These are phyloP conservation scores for Fusarium subtropicale DNA, from an alignment of 2,329 filamentous ascomycete genomes.

Conservation along the genomic window DNA sequence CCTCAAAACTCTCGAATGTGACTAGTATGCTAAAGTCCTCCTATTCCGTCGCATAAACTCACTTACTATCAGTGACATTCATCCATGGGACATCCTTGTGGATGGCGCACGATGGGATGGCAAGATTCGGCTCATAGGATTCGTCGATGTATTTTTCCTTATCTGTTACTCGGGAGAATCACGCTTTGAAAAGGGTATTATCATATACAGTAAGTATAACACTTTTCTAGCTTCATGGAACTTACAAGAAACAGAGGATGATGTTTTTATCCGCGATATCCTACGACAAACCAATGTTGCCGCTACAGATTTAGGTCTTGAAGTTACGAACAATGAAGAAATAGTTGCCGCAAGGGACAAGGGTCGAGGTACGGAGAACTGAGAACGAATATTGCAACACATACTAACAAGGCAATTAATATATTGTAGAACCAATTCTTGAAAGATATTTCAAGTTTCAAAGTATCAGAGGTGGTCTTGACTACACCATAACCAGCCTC, in stretches of 20 bases:
- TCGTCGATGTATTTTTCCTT: slow-evolving; percentile 9
- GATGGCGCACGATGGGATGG: slow-evolving; percentile 10
- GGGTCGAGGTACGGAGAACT: neutral
- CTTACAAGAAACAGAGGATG: neutral
- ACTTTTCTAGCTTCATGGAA: accelerated
- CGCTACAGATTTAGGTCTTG: neutral
- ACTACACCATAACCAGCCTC: slow-evolving; percentile 3
- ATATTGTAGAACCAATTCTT: neutral
- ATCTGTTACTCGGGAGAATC: slow-evolving; percentile 13
- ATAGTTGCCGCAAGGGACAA: neutral
- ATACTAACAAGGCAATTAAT: accelerated
- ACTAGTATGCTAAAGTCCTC: neutral
- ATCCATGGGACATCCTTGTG: slow-evolving; percentile 8
- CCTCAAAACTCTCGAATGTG: slow-evolving; percentile 6
- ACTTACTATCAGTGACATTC: neutral
- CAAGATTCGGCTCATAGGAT: slow-evolving; percentile 9
- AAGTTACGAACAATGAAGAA: neutral
- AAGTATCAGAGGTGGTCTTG: slow-evolving; percentile 5
- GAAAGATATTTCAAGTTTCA: slow-evolving; percentile 9
- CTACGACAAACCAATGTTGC: neutral
- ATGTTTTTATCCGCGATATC: neutral
- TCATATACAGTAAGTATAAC: neutral
- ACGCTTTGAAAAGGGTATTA: slow-evolving; percentile 11
- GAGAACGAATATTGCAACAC: accelerated
- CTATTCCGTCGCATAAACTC: accelerated